Base-by-base conservation (phyloP, 495 filamentous ascomycete genomes). In the Hyaloscypha hepaticicola region DNA sequence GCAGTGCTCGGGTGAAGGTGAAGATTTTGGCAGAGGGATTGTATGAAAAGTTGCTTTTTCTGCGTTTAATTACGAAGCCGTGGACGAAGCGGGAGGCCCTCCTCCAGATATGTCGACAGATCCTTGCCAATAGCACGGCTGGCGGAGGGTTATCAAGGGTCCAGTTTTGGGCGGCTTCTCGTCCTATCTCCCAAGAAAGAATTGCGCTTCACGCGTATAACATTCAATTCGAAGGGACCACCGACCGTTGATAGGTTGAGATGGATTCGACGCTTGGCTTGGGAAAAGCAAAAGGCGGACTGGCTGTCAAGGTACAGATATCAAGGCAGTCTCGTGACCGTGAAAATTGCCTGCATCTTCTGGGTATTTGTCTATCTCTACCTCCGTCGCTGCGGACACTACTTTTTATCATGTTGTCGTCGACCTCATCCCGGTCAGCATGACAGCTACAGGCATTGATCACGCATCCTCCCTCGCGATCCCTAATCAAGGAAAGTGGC, bases 191-290 rank as follows among this genome's bases (percentile, higher is more conserved):
- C 29, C 24, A 51, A 41, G 33, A 28, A 26, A 28, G 41, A 51
- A 8, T 14, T 61, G 58, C 58, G 58, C 58, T 61, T 61, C 38
- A 25, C 38, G 58, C 58, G 58, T 61, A 41, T 61, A 61, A 51
- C 58, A 48, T 28, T 45, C 38, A 49, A 29, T 26, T 59, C 22
- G 6, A 34, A 12, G 8, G 22, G 25, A 11, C 21, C 21, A 16
- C 8, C 21, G 21, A 5, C 29, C 33, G 31, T 27, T 59, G 56
- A 59, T 59, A 59, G 56, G 56, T 45, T 45, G 33, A 25, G 24
- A 21, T 59, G 29, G 33, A 59, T 16, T 45, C 22, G 55, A 45
- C 9, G 50, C 50, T 25, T 19, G 8, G 50, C 50, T 25, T 24
- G 26, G 50, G 6, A 53, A 22, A 53, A 53, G 50, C 50, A 53